Conservation (phyloP, 2,329 filamentous ascomycete species). For the Kalaharituber pfeilii region DNA sequence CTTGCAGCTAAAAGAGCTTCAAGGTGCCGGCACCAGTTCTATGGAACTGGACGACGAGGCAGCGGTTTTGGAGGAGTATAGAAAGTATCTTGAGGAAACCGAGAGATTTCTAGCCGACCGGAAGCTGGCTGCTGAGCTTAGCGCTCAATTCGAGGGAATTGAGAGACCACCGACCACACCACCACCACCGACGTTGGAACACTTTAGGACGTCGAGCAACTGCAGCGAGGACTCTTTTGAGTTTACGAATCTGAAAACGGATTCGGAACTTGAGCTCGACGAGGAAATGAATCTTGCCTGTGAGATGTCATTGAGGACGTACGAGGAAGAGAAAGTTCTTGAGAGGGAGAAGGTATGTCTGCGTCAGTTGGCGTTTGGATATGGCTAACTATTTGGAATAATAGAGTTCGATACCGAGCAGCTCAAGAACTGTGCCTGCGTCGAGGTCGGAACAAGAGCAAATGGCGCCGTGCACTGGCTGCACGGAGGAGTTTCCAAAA, state of each 20-base stretch:
- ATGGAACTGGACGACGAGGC: constrained; percentile 3
- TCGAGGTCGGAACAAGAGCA: neutral
- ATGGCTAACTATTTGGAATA: no score
- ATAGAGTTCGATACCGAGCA: no score
- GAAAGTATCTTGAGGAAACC: constrained; percentile 3
- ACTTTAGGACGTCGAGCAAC: neutral
- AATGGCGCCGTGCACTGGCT: neutral
- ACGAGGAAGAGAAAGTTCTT: neutral
- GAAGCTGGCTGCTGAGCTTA: constrained; percentile 3
- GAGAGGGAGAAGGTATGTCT: no score
- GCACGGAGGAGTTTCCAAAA: constrained; percentile 7
- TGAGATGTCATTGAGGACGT: neutral
- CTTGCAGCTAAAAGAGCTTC: constrained; percentile 11
- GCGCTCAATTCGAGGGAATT: neutral
- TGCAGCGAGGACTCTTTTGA: neutral
- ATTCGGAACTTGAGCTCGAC: no score
- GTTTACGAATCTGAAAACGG: neutral
- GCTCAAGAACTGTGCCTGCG: no score
- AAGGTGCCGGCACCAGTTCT: neutral
- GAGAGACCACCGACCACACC: no score
- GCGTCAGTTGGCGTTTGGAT: no score
- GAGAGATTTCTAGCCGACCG: constrained; percentile 6
- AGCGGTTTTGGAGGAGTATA: constrained; percentile 10
- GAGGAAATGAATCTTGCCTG: neutral
- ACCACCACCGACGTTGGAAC: neutral